Evolutionary conservation across 805 yeast genomes (phyloP), one percentile per base, ranked within the genome.

Genomic region (Saccharomycopsis sp.): DNA sequence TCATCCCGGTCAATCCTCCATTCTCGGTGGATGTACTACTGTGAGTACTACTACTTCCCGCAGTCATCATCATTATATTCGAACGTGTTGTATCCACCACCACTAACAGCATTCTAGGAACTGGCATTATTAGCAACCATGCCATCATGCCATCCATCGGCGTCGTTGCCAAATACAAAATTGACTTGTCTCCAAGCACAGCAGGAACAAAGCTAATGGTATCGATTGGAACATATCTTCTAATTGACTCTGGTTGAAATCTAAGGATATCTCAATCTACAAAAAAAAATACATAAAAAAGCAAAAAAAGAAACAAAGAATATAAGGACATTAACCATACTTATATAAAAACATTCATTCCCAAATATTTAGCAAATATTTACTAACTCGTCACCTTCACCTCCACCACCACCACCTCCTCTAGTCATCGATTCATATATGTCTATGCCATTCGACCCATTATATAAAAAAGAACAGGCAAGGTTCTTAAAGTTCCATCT

Each of bases 71-170:
- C n/a, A n/a, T n/a, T n/a, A n/a, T n/a, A n/a, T n/a, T n/a, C n/a
- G n/a, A n/a, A n/a, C n/a, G n/a, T n/a, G n/a, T n/a, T n/a, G n/a
- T n/a, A n/a, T n/a, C n/a, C n/a, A n/a, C n/a, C n/a, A n/a, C n/a
- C n/a, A n/a, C n/a, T n/a, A n/a, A n/a, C n/a, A n/a, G n/a, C n/a
- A n/a, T n/a, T n/a, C n/a, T n/a, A n/a, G n/a, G n/a, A n/a, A n/a
- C n/a, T n/a, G n/a, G n/a, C n/a, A n/a, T n/a, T n/a, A n/a, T n/a
- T n/a, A n/a, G n/a, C n/a, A n/a, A n/a, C n/a, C n/a, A n/a, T n/a
- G n/a, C n/a, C n/a, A n/a, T 17, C 36, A 31, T 39, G 2, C 42
- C 42, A 16, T 39, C 21, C 42, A 39, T 39, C n/a, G 24, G 9
- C 42, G 28, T 39, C 6, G 36, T 39, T 9, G 42, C 28, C 6